phyloP scores from a whole-genome alignment of 2,329 filamentous ascomycete genomes.

The Ramichloridium luteum region DNA sequence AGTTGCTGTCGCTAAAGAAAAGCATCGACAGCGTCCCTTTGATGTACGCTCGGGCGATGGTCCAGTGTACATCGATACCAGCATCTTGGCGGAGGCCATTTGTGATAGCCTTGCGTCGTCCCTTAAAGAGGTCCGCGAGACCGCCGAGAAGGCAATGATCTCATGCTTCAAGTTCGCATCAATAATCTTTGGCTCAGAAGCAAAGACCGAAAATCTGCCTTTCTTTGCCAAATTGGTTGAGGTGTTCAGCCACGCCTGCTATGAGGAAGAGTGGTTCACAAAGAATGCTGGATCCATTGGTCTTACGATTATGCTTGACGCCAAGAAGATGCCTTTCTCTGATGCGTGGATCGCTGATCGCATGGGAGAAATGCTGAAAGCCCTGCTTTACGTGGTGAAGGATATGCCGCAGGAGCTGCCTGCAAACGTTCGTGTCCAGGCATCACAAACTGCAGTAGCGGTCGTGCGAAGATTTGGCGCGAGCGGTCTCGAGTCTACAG shows the following conservation, averaged over 20 bases:
- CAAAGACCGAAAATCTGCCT: constrained; percentile 59
- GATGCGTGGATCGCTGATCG: constrained; percentile 71
- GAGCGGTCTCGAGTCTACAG: constrained; percentile 59
- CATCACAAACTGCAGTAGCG: constrained; percentile 65
- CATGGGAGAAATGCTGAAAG: constrained; percentile 77
- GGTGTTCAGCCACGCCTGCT: constrained; percentile 85
- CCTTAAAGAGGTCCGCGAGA: constrained; percentile 63
- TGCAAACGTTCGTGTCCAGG: constrained; percentile 71
- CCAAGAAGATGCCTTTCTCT: constrained; percentile 72
- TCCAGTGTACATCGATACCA: constrained; percentile 72
- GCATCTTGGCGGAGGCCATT: constrained; percentile 76
- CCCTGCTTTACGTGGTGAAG: constrained; percentile 95
- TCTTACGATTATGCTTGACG: constrained; percentile 75
- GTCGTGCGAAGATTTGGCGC: constrained; percentile 68
- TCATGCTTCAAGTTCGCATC: constrained; percentile 65
- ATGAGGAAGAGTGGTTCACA: constrained; percentile 97
- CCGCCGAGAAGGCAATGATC: constrained; percentile 65
- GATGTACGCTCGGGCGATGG: constrained; percentile 80
- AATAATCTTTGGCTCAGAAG: constrained; percentile 61
- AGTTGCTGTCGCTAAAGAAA: constrained; percentile 65
- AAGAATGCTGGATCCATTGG: constrained; percentile 87
- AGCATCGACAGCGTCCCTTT: constrained; percentile 66
- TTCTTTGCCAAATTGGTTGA: constrained; percentile 77
- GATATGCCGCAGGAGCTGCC: constrained; percentile 93
- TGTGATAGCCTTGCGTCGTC: constrained; percentile 85